Evolutionary conservation across 1,139 yeast genomes (phyloP).

Genomic region (Scheffersomyces cryptocercus): DNA sequence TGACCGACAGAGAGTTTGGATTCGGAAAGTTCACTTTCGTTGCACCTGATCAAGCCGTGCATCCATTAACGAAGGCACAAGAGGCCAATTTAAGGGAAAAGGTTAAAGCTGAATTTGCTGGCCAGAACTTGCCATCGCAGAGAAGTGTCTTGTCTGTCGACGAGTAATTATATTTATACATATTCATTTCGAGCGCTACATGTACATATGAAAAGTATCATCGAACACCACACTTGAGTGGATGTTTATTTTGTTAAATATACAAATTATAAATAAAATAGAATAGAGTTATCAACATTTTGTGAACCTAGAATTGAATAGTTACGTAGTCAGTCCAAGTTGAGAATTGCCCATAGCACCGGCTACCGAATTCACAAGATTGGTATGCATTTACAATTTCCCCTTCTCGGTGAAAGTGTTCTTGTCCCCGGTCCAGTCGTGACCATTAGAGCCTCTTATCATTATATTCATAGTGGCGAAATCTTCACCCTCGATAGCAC

Average conservation of each 20-base stretch:
- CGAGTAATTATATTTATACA: slow-evolving; percentile 27
- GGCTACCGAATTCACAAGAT: not conserved
- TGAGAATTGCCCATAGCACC: not conserved
- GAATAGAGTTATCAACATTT: no score
- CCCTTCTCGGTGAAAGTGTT: slow-evolving; percentile 9
- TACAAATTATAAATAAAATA: no score
- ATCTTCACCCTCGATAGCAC: slow-evolving; percentile 44
- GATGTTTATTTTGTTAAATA: no score
- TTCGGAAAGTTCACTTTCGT: slow-evolving; percentile 85
- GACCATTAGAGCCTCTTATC: slow-evolving; percentile 51
- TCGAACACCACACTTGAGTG: no score
- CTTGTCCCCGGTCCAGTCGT: slow-evolving; percentile 33
- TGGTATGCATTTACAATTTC: slow-evolving; percentile 5
- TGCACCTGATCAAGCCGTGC: slow-evolving; percentile 80
- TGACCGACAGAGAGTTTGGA: slow-evolving; percentile 90
- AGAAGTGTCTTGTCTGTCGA: slow-evolving; percentile 64
- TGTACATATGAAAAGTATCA: slow-evolving; percentile 2
- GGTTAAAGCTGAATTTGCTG: slow-evolving; percentile 46
- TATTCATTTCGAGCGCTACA: not conserved
- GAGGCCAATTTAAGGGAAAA: slow-evolving; percentile 42
- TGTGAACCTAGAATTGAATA: no score
- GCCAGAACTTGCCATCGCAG: slow-evolving; percentile 60
- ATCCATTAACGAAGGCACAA: slow-evolving; percentile 65
- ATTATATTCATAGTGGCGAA: slow-evolving; percentile 59
- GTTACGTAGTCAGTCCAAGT: not conserved